These are phyloP conservation scores for Galerina sulciceps DNA, from an alignment of 768 basidiomycete genomes.

Conservation along the genomic window DNA sequence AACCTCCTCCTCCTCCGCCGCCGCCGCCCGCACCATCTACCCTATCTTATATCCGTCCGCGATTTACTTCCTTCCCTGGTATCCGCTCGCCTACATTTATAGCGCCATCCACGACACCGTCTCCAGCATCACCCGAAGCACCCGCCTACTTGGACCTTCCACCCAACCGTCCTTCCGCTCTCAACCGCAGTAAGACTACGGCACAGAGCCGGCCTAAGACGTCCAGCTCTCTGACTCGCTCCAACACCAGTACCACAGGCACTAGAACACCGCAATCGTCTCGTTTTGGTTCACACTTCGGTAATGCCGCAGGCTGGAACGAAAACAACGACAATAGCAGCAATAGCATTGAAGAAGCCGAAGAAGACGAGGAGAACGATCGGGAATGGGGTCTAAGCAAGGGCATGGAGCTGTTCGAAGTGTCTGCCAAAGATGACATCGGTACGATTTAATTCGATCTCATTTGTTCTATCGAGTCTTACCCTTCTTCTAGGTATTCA, in stretches of 20 bases:
- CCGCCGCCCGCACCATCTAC: constrained; percentile 65
- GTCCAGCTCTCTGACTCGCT: constrained; percentile 49
- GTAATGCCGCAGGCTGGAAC: constrained; percentile 56
- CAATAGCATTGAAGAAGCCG: constrained; percentile 70
- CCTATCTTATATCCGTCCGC: constrained; percentile 77
- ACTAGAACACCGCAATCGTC: constrained; percentile 56
- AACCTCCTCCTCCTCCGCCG: constrained; percentile 66
- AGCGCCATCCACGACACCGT: constrained; percentile 42
- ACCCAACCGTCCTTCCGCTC: constrained; percentile 52
- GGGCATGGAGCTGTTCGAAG: constrained; percentile 88
- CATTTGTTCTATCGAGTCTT: constrained; percentile 7
- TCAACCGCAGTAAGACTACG: constrained; percentile 57
- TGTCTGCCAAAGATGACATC: constrained; percentile 86
- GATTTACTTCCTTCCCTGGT: constrained; percentile 74
- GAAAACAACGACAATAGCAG: constrained; percentile 64
- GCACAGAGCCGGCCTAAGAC: constrained; percentile 50
- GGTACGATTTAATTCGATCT: constrained; percentile 51
- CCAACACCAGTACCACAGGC: constrained; percentile 47
- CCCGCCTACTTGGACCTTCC: constrained; percentile 70
- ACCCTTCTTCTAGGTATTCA: constrained; percentile 64
- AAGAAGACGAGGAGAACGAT: constrained; percentile 62
- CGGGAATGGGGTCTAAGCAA: constrained; percentile 79
- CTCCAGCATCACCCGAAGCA: constrained; percentile 56
- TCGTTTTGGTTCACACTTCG: constrained; percentile 62
- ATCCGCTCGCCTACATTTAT: constrained; percentile 61